A percentile compares a stretch with the other conserved stretches of the same genome.
These are phyloP conservation scores for Draba incana DNA, from an alignment of 345 rosid genomes.

Conservation along the genomic window DNA sequence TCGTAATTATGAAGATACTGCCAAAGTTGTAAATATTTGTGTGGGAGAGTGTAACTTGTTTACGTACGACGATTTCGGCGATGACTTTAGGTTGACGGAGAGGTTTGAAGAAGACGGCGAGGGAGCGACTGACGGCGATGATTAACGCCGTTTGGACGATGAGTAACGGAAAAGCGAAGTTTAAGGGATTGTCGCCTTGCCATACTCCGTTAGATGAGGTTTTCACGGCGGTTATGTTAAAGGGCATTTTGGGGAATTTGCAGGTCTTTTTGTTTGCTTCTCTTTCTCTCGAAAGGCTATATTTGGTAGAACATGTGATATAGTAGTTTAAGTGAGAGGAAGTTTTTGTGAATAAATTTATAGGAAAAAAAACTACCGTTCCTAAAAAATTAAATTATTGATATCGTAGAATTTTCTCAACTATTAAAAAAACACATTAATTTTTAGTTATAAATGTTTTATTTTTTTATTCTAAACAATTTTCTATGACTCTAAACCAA, in stretches of 20 bases:
- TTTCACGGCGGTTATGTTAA: constrained; percentile 67
- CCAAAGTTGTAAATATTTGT: constrained; percentile 19
- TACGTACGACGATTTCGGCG: constrained; percentile 78
- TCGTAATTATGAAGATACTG: not conserved
- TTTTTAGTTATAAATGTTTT: too few relatives aligned
- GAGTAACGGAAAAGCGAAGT: constrained; percentile 79
- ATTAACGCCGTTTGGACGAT: constrained; percentile 73
- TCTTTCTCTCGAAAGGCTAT: not conserved
- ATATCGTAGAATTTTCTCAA: too few relatives aligned
- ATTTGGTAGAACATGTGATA: constrained; percentile 25
- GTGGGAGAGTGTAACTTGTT: not conserved
- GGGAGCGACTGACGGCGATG: constrained; percentile 61
- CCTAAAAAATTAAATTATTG: too few relatives aligned
- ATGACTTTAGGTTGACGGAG: constrained; percentile 95
- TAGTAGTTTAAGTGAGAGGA: constrained; percentile 8
- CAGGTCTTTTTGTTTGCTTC: not conserved
- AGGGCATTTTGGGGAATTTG: constrained; percentile 40
- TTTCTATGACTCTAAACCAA: too few relatives aligned
- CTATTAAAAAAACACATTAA: too few relatives aligned
- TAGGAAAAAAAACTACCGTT: constrained; percentile 23
- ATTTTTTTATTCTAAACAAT: too few relatives aligned
- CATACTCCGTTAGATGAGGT: constrained; percentile 83
- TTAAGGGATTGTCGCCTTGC: constrained; percentile 91
- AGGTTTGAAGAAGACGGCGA: constrained; percentile 81
- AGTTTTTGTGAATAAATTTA: constrained; percentile 28